phyloP scores from a whole-genome alignment of 257 asterid genomes.

The Lithospermum erythrorhizon region DNA sequence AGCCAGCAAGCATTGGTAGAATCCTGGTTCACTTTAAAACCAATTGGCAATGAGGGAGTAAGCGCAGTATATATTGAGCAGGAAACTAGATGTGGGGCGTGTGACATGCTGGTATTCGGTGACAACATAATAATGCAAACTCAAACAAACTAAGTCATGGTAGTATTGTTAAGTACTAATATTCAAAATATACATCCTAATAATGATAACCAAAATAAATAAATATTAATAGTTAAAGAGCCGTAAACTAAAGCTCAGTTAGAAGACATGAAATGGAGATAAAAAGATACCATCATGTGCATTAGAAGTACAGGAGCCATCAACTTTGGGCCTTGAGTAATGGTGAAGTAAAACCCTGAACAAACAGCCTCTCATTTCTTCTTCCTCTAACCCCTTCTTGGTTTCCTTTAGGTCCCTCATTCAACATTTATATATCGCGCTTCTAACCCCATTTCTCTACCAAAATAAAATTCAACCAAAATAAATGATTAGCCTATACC shows the following conservation, averaged over 20 bases:
- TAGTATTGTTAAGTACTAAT: background rate
- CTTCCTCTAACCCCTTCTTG: slow-evolving; percentile 24
- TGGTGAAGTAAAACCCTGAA: slow-evolving; percentile 45
- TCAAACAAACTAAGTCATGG: background rate
- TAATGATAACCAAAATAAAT: background rate
- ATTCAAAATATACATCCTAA: too few species aligned
- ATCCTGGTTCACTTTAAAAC: too few species aligned
- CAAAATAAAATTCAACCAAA: slow-evolving; percentile 14
- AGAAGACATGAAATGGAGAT: background rate
- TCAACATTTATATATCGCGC: slow-evolving; percentile 12
- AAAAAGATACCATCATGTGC: slow-evolving; percentile 14
- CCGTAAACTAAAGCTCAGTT: background rate
- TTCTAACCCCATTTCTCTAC: slow-evolving; percentile 2
- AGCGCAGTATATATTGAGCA: too few species aligned
- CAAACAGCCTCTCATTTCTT: slow-evolving; percentile 37
- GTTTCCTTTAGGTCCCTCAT: slow-evolving; percentile 34
- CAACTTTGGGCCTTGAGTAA: slow-evolving; percentile 45
- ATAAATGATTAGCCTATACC: slow-evolving; percentile 14
- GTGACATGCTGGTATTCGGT: too few species aligned
- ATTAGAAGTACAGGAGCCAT: slow-evolving; percentile 44
- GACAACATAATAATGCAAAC: background rate
- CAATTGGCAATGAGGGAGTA: too few species aligned
- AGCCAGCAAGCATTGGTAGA: too few species aligned
- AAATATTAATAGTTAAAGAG: background rate
- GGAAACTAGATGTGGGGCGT: too few species aligned